Base-by-base conservation (phyloP, 2,329 filamentous ascomycete species). In the Paraphaeosphaeria minitans region DNA sequence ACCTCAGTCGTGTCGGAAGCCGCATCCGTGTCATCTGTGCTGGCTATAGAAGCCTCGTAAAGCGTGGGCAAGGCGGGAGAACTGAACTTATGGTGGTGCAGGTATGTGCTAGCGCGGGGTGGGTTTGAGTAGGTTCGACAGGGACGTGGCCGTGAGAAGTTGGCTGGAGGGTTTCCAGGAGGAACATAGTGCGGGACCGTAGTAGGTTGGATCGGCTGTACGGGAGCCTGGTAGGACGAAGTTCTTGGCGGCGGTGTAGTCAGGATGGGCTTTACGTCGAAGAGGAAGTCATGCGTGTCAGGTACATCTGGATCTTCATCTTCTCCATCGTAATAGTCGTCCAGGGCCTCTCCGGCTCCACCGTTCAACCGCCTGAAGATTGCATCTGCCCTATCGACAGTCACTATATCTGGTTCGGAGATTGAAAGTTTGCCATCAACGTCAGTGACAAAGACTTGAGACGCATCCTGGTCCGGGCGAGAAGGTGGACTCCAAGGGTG, bases 21-120 rank as follows among this genome's bases (percentile, higher is more conserved):
- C 2, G 54, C 52, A n/a, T 57, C 57, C 5, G 61, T 57, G 37
- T 53, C 51, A 19, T 71, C 68, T n/a, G 62, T 67, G 41, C 68
- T 70, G 24, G 68, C 63, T 14, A 72, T 61, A 9, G 71, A 74
- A 2, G 62, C 66, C 54, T 75, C 73, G 56, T 75, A 75, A 4
- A 75, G 50, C 10, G 71, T 75, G 7, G 73, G 71, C 21, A 75
- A 61, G 13, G 58, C 55, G 29, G 58, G 59, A n/a, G 58, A 61
- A 22, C 52, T 61, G 42, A 59, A 56, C 48, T 59, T 64, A 48
- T 63, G 67, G n/a, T 10, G 60, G 56, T 39, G 65, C 53, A 29
- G 55, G 60, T 47, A 50, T 4, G 43, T 57, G 50, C 8, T 57
- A 55, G 45, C 60, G 53, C 46, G 63, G 35, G 62, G 33, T 31